Evolutionary conservation across 441 rosid species (phyloP).

Genomic region (Croton setiger): DNA sequence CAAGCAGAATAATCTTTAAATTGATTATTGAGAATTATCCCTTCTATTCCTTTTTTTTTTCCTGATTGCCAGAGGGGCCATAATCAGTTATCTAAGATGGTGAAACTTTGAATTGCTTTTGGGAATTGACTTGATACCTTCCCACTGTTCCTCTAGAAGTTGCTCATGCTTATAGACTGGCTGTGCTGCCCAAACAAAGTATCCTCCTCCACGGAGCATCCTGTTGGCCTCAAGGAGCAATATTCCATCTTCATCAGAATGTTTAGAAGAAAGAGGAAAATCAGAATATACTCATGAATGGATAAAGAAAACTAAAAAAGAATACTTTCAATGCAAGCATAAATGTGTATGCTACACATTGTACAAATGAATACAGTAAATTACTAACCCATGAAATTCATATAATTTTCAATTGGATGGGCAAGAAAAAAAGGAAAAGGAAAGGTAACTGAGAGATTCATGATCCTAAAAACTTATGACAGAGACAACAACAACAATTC

Average conservation of each 20-base stretch:
- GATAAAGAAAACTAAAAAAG: neutral
- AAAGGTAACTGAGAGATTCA: neutral
- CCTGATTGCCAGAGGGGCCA: neutral
- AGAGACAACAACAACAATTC: neutral
- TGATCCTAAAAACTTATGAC: neutral
- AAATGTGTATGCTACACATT: neutral
- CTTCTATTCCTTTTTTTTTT: neutral
- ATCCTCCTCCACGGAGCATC: slow-evolving; percentile 93
- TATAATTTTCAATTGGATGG: neutral
- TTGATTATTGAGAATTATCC: neutral
- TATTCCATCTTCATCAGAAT: slow-evolving; percentile 72
- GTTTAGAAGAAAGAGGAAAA: slow-evolving; percentile 19
- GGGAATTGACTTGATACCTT: slow-evolving; percentile 46
- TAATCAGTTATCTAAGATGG: neutral
- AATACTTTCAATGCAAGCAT: slow-evolving; percentile 2
- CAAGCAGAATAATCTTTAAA: neutral
- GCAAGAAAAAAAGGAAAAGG: neutral
- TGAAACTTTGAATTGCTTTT: slow-evolving; percentile 5
- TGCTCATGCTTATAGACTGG: slow-evolving; percentile 96
- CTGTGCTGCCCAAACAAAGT: slow-evolving; percentile 99
- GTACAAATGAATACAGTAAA: neutral
- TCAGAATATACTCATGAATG: slow-evolving; percentile 25
- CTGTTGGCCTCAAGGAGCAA: slow-evolving; percentile 95
- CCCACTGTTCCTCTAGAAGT: slow-evolving; percentile 86
- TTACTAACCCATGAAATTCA: neutral